phyloP scores from a whole-genome alignment of 768 basidiomycete genomes.

The Amanita brunnescens region DNA sequence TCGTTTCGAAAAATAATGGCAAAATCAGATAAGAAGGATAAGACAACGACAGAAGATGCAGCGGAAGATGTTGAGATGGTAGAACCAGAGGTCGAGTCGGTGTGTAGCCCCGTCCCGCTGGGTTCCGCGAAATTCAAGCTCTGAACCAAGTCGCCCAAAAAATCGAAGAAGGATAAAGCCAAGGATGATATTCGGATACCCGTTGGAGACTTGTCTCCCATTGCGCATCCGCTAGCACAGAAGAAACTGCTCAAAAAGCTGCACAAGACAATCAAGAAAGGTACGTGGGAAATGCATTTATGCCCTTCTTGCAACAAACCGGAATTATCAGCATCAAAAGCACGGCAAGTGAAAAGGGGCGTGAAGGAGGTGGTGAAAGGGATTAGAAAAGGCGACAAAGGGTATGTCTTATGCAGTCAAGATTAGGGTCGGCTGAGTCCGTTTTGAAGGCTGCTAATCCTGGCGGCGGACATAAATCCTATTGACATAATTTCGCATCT shows the following conservation, averaged over 20 bases:
- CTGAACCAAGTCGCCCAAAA: constrained; percentile 39
- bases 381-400: constrained; percentile 94
- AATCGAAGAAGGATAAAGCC: constrained; percentile 47
- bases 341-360: constrained; percentile 91
- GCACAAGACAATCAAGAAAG: constrained; percentile 91
- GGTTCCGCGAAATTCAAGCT: background rate
- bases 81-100: constrained; percentile 25
- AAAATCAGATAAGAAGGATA: constrained; percentile 70
- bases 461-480: constrained; percentile 96
- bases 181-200: constrained; percentile 54
- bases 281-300: constrained; percentile 25
- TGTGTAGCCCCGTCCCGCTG: constrained; percentile 14
- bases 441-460: constrained; percentile 64
- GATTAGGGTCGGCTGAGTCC: background rate
- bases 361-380: constrained; percentile 99
- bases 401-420: constrained; percentile 32
- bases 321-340: constrained; percentile 67
- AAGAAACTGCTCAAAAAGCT: constrained; percentile 92
- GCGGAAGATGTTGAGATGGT: constrained; percentile 46
- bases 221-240: constrained; percentile 88
- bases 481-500: constrained; percentile 98
- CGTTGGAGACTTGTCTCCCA: constrained; percentile 81
- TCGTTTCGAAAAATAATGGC: constrained; percentile 50
- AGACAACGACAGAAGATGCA: constrained; percentile 45
- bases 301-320: constrained; percentile 2